Evolutionary conservation across 2,329 filamentous ascomycete genomes (phyloP).

Genomic region (Pseudocercospora fuligena): DNA sequence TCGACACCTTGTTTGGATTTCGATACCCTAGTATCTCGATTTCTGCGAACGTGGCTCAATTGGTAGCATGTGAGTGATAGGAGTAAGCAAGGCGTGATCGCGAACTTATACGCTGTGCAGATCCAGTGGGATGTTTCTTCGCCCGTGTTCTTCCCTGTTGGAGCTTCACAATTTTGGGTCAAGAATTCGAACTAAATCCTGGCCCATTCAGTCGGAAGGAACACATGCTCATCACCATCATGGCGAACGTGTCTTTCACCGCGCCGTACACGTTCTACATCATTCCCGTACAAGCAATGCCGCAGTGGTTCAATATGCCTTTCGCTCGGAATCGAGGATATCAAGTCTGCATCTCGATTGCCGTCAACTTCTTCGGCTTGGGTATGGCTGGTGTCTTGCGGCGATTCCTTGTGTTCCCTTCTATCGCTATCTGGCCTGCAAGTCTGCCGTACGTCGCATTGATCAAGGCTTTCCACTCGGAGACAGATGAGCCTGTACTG

Average conservation of each 20-base stretch:
- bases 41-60: conserved; percentile 38
- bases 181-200: conserved; percentile 62
- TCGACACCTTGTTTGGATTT: conserved; percentile 41
- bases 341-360: conserved; percentile 17
- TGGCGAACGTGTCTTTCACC: conserved; percentile 60
- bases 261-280: conserved; percentile 11
- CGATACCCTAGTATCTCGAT: conserved; percentile 40
- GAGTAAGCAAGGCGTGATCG: not conserved
- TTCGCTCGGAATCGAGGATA: conserved; percentile 14
- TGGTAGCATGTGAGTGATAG: conserved; percentile 27
- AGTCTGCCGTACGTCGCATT: conserved; percentile 10
- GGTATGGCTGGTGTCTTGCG: conserved; percentile 81
- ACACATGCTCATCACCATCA: conserved; percentile 65
- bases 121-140: conserved; percentile 58
- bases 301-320: conserved; percentile 15
- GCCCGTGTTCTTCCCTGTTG: conserved; percentile 61
- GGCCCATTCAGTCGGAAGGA: conserved; percentile 67
- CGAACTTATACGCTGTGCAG: conserved; percentile 1
- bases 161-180: conserved; percentile 56
- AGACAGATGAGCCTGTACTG: conserved; percentile 13
- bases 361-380: conserved; percentile 63
- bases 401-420: conserved; percentile 79
- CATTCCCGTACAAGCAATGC: conserved; percentile 16
- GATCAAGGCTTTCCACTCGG: conserved; percentile 14
- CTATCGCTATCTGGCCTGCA: conserved; percentile 85